Evolutionary conservation across 768 basidiomycete genomes (phyloP), one percentile per base, ranked within the genome.

Genomic region (Leccinum disarticulatum): DNA sequence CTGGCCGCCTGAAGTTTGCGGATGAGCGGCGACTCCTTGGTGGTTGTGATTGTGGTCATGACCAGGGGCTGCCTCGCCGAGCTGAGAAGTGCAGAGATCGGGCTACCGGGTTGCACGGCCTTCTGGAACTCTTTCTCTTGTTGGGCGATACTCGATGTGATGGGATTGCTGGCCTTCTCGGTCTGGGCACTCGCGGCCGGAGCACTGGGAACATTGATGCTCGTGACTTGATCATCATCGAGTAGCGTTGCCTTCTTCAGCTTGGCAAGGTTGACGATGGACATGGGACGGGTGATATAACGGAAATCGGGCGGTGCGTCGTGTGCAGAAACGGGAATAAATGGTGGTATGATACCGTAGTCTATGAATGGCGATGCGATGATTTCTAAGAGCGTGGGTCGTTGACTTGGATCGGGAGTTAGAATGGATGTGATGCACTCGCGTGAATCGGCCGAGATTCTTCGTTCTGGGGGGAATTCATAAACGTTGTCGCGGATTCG

Each of bases 121-220:
- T 90, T 88, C 77, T 91, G 89, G 87, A 98, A 98, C 73, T 98
- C 97, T 72, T 89, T 88, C 82, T 99, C 97, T 70, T 93, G 91
- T 66, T 93, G 83, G 3, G 88, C 87, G 58, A 90, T 86, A 49
- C 80, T 88, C 13, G 83, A 83, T 15, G 82, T 82, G 56, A 80
- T 77, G 52, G 77, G 81, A 69, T 79, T 80, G 47, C 59, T 59
- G 15, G 62, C 59, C 54, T 61, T 65, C 22, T 69, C 66, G 1
- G 69, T 47, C 4, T 67, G 58, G 14, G 62, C 27, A 6, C 59
- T 55, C n/a, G 64, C 46, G n/a, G 55, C 61, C 19, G 60, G 72
- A 2, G 73, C 73, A 38, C 72, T 76, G 28, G 84, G 78, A 9
- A 80, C 74, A 7, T 77, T 74, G 31, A 82, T 81, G 33, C 66